Percentiles rank a stretch among this genome's conserved stretches.
Conservation (phyloP, 1,284 basidiomycete genomes). For the Leccinum pachyderme region DNA sequence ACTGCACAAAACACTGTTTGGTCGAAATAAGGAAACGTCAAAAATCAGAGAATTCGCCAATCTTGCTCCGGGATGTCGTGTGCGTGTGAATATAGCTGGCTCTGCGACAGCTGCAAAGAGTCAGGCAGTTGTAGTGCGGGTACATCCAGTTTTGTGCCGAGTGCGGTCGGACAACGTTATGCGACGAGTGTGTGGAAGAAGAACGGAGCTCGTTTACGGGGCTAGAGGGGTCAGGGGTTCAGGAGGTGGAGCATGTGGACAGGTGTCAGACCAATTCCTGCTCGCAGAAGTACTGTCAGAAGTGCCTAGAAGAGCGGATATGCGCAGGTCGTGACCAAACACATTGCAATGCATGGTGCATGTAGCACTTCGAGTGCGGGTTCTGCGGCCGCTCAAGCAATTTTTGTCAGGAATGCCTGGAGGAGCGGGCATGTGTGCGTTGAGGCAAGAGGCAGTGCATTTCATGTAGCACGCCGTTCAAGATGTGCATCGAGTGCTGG, state of each 20-base stretch:
- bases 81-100: conserved; percentile 20
- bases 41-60: background rate
- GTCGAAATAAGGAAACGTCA: background rate
- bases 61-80: conserved; percentile 15
- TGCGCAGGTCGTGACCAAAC: conserved; percentile 14
- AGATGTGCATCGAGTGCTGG: too few species aligned
- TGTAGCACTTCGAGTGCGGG: conserved; percentile 3
- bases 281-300: conserved; percentile 11
- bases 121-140: conserved; percentile 12
- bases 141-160: conserved; percentile 19
- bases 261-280: conserved; percentile 9
- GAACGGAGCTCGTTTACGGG: conserved; percentile 13
- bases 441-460: conserved; percentile 15
- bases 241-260: conserved; percentile 9
- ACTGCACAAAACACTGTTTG: background rate
- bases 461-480: conserved; percentile 6
- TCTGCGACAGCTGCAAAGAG: conserved; percentile 24
- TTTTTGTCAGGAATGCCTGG: background rate
- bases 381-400: conserved; percentile 1
- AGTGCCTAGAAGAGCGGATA: conserved; percentile 1
- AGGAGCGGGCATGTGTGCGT: conserved; percentile 9
- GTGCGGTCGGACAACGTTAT: conserved; percentile 21
- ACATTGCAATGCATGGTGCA: conserved; percentile 18
- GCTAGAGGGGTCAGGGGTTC: background rate
- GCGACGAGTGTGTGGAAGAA: too few species aligned